phyloP scores from a whole-genome alignment of 148 eudicot species.

The Vaccinium macrocarpon region DNA sequence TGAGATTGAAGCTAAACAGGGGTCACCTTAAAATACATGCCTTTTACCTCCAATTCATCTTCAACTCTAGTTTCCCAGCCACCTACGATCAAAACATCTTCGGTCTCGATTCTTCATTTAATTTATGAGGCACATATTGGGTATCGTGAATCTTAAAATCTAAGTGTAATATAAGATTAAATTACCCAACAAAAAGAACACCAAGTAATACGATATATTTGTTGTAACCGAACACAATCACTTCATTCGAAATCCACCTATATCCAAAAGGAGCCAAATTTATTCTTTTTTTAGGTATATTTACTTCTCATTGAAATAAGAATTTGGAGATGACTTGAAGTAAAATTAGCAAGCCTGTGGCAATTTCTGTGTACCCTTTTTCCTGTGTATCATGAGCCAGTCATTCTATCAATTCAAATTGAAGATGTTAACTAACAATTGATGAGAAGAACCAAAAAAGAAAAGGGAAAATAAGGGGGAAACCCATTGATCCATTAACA shows the following conservation, averaged over 20 bases:
- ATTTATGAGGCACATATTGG: background rate
- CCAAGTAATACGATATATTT: background rate
- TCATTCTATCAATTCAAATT: constrained; percentile 6
- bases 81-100: background rate
- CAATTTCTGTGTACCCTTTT: background rate
- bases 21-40: background rate
- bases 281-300: background rate
- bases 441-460: background rate
- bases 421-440: constrained; percentile 22
- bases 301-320: background rate
- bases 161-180: background rate
- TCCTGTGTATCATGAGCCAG: background rate
- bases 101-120: background rate
- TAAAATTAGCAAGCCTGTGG: background rate
- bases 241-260: background rate
- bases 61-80: background rate
- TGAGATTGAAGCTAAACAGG: constrained; percentile 12
- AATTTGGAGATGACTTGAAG: background rate
- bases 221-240: background rate
- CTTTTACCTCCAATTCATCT: background rate
- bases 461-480: background rate
- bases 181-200: background rate
- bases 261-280: background rate
- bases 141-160: background rate
- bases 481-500: background rate